These are phyloP conservation scores for Gomphus sp. DNA, from an alignment of 1,284 basidiomycete genomes.

Conservation along the genomic window DNA sequence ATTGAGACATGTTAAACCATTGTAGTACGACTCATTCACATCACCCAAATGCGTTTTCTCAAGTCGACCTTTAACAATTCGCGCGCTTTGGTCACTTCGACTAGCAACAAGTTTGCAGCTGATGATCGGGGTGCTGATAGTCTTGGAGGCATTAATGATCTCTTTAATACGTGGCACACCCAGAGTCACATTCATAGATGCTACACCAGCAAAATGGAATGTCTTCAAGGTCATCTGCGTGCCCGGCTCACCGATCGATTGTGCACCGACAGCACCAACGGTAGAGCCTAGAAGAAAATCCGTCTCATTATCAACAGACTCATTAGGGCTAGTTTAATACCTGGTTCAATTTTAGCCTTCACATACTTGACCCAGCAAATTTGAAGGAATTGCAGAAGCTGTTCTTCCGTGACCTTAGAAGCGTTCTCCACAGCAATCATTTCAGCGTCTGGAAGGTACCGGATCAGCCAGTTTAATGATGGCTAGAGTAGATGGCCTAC, in stretches of 20 bases:
- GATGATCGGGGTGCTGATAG: constrained; percentile 97
- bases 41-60: constrained; percentile 96
- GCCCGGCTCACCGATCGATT: constrained; percentile 98
- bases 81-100: constrained; percentile 82
- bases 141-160: constrained; percentile 98
- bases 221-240: constrained; percentile 99
- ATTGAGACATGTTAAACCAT: background rate
- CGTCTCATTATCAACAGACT: constrained; percentile 6
- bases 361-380: constrained; percentile 89
- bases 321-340: constrained; percentile 28
- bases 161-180: constrained; percentile 99
- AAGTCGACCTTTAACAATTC: constrained; percentile 94
- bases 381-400: constrained; percentile 75
- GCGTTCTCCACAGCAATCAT: constrained; percentile 80
- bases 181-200: constrained; percentile 99
- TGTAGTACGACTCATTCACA: constrained; percentile 36
- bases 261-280: constrained; percentile 96
- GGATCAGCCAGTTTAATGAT: background rate
- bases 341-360: constrained; percentile 91
- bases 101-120: constrained; percentile 87
- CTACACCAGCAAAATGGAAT: constrained; percentile 99
- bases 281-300: constrained; percentile 61
- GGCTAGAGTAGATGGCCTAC: constrained; percentile 29
- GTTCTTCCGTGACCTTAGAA: constrained; percentile 80
- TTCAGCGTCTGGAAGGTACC: constrained; percentile 38